Conservation (phyloP, 345 rosid genomes). For the Linum trigynum region DNA sequence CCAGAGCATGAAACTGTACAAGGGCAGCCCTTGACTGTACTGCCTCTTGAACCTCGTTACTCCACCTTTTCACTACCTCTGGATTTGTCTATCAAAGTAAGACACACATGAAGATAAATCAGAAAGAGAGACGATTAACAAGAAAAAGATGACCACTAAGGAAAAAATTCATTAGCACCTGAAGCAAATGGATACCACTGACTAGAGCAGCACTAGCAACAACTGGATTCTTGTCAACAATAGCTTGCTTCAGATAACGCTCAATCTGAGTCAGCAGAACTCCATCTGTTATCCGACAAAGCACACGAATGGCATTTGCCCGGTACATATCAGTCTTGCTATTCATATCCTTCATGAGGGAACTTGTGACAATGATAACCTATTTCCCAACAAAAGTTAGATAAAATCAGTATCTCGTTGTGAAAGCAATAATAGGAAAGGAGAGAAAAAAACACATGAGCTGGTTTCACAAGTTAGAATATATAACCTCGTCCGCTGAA, state of each 20-base stretch:
- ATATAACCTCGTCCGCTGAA: slow-evolving; percentile 86
- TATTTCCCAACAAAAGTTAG: slow-evolving; percentile 9
- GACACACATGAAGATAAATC: neutral
- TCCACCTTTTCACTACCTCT: slow-evolving; percentile 85
- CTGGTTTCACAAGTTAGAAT: slow-evolving; percentile 2
- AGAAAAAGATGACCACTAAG: neutral
- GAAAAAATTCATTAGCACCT: slow-evolving; percentile 35
- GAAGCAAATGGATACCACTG: slow-evolving; percentile 90
- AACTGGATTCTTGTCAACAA: slow-evolving; percentile 96
- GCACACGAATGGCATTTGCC: slow-evolving; percentile 97
- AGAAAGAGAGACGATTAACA: slow-evolving; percentile 1
- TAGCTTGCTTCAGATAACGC: slow-evolving; percentile 93
- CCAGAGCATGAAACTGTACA: slow-evolving; percentile 94
- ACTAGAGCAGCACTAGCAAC: slow-evolving; percentile 99
- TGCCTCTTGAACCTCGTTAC: slow-evolving; percentile 99
- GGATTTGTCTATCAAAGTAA: slow-evolving; percentile 53
- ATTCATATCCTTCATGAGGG: slow-evolving; percentile 97
- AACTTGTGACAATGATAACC: slow-evolving; percentile 98
- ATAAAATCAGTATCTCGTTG: slow-evolving; percentile 12
- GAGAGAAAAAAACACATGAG: neutral
- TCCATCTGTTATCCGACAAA: slow-evolving; percentile 90
- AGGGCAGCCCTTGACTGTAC: slow-evolving; percentile 94
- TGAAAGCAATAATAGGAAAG: neutral
- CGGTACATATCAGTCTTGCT: slow-evolving; percentile 98
- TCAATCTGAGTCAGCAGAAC: slow-evolving; percentile 89